Conservation (phyloP, 169 alveolate genomes). For the Cryptosporidium parvum region DNA sequence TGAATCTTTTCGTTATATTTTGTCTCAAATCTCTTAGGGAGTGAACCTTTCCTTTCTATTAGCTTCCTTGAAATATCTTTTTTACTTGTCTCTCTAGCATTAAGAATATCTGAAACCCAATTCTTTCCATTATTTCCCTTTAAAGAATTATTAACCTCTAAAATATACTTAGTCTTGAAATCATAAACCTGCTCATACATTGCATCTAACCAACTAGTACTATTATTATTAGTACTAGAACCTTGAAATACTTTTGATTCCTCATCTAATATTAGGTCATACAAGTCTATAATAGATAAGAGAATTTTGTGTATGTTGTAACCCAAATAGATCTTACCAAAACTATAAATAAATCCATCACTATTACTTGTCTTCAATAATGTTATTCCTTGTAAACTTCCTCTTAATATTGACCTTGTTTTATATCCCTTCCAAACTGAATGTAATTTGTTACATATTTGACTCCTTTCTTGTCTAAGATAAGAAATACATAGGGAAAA, state of each 20-base stretch:
- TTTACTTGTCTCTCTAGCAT: neutral
- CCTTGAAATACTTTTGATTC: neutral
- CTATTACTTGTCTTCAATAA: neutral
- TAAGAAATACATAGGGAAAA: constrained; percentile 22
- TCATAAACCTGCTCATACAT: constrained; percentile 48
- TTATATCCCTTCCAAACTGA: constrained; percentile 69
- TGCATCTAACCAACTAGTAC: constrained; percentile 48
- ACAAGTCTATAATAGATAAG: constrained; percentile 34
- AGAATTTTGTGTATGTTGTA: constrained; percentile 42
- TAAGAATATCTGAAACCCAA: constrained; percentile 38
- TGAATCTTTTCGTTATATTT: neutral
- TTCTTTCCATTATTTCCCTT: neutral
- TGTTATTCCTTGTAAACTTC: neutral
- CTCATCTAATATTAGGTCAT: constrained; percentile 39
- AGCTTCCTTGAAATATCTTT: neutral
- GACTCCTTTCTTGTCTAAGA: constrained; percentile 25
- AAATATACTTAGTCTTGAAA: constrained; percentile 16
- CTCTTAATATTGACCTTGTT: constrained; percentile 56
- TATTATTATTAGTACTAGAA: neutral
- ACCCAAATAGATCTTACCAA: neutral
- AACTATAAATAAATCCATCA: neutral
- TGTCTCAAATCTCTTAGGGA: neutral
- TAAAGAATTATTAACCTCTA: constrained; percentile 9
- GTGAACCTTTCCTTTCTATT: neutral
- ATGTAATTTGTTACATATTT: constrained; percentile 1